phyloP scores from a whole-genome alignment of 192 early-diverging fungal species.

The Piromyces sp. region DNA sequence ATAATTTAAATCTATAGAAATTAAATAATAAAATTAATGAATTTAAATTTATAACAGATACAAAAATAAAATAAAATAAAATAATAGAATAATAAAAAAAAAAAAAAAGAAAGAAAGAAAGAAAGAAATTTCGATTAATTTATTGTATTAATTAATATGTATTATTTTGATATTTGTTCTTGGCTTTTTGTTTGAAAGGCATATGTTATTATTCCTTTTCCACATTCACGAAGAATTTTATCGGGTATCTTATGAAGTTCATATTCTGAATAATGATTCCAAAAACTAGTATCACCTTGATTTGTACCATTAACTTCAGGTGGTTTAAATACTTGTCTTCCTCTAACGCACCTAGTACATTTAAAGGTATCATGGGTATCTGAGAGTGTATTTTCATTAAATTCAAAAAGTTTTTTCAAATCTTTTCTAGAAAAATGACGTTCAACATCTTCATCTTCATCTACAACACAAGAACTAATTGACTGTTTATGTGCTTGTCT shows the following conservation, averaged over 20 bases:
- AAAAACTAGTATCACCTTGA: conserved; percentile 2
- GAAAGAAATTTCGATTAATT: too few species aligned
- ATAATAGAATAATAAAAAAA: too few species aligned
- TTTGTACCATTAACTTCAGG: conserved; percentile 8
- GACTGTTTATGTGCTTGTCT: conserved; percentile 53
- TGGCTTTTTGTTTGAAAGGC: conserved; percentile 1
- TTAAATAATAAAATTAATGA: too few species aligned
- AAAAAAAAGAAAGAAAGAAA: too few species aligned
- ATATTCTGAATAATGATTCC: neutral
- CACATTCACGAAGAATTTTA: neutral
- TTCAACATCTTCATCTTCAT: conserved; percentile 80
- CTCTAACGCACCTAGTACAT: conserved; percentile 74
- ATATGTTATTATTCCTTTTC: neutral
- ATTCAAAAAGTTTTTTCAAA: conserved; percentile 75
- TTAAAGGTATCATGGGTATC: conserved; percentile 97
- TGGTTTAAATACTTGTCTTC: conserved; percentile 54
- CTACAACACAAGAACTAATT: conserved; percentile 82
- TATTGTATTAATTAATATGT: too few species aligned
- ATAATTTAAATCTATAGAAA: too few species aligned
- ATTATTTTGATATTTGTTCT: neutral
- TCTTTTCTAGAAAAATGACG: conserved; percentile 83
- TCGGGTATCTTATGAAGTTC: conserved; percentile 2
- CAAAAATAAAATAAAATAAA: too few species aligned
- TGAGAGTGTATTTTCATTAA: conserved; percentile 48
- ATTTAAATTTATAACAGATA: too few species aligned